Conservation (phyloP, 2,329 filamentous ascomycete genomes). For the Aspergillus uvarum region DNA sequence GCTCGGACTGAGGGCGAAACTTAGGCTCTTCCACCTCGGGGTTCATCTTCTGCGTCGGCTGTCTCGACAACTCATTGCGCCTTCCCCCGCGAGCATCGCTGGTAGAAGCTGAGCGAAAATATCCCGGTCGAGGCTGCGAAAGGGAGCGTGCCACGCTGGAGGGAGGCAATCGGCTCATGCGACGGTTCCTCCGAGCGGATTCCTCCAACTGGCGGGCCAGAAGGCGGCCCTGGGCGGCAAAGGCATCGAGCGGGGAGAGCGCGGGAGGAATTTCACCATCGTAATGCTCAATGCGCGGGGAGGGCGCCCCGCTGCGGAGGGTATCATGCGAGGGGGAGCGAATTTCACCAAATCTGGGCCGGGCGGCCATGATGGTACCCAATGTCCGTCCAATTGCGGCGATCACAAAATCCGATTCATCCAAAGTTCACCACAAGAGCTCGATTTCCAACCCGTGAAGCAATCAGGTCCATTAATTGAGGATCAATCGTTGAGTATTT, state of each 20-base stretch:
- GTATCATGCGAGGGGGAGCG: conserved; percentile 58
- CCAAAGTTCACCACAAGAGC: neutral
- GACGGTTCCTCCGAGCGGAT: conserved; percentile 68
- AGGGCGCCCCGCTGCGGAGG: conserved; percentile 59
- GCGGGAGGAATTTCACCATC: conserved; percentile 79
- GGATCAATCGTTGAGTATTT: conserved; percentile 4
- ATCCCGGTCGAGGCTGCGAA: conserved; percentile 73
- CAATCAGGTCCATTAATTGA: conserved; percentile 18
- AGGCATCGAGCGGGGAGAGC: conserved; percentile 90
- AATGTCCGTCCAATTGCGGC: conserved; percentile 8
- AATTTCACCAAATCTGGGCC: conserved; percentile 61
- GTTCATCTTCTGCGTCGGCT: conserved; percentile 40
- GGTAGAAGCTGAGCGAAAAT: conserved; percentile 72
- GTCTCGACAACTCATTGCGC: conserved; percentile 29
- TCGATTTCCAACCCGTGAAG: neutral
- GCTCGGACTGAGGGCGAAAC: conserved; percentile 68
- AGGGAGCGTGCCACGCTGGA: conserved; percentile 80
- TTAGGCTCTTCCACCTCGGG: conserved; percentile 46
- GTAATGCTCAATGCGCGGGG: conserved; percentile 69
- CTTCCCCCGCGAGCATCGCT: conserved; percentile 44
- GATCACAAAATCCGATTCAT: conserved; percentile 4
- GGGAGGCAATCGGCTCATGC: conserved; percentile 82
- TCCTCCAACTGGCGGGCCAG: conserved; percentile 86
- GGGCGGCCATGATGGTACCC: conserved; percentile 50
- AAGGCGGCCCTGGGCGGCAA: conserved; percentile 85